phyloP scores from a whole-genome alignment of 2,329 filamentous ascomycete genomes.

The Dactylellina haptotyla region DNA sequence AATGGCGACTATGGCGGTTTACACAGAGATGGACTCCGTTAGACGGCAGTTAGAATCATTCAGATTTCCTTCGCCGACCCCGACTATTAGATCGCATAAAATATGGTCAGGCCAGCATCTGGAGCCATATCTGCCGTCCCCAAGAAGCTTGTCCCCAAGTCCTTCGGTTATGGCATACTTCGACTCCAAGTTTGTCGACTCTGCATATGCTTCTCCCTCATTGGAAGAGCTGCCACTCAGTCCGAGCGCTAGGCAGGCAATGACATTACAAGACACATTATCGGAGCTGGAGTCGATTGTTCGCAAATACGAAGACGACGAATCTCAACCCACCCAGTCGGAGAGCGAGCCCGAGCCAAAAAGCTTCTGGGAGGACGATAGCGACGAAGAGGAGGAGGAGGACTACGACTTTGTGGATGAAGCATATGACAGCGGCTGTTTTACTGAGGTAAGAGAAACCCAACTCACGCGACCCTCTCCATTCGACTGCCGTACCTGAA shows the following conservation, averaged over 20 bases:
- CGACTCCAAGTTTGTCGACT: constrained; percentile 40
- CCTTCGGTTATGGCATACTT: constrained; percentile 10
- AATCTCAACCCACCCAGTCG: not conserved
- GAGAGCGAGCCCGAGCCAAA: constrained; percentile 10
- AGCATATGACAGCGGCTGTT: constrained; percentile 52
- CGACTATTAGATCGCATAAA: constrained; percentile 46
- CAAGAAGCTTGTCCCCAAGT: constrained; percentile 40
- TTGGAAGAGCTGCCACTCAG: constrained; percentile 33
- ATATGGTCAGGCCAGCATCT: constrained; percentile 52
- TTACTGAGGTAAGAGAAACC: constrained; percentile 52
- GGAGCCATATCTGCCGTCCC: constrained; percentile 47
- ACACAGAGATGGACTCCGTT: constrained; percentile 45
- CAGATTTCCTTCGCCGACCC: constrained; percentile 49
- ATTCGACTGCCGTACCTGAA: not conserved
- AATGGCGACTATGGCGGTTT: constrained; percentile 16
- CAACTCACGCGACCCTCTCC: constrained; percentile 15
- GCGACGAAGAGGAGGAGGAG: constrained; percentile 30
- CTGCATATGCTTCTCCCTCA: constrained; percentile 47
- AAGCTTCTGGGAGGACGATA: constrained; percentile 50
- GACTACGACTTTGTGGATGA: constrained; percentile 52
- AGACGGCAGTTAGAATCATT: constrained; percentile 49
- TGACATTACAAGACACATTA: constrained; percentile 46
- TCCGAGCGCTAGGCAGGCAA: constrained; percentile 21
- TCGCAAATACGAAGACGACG: constrained; percentile 49
- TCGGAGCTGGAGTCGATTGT: constrained; percentile 51